Evolutionary conservation across 306 rosid species (phyloP), one percentile per base, ranked within the genome.

Genomic region (Acacia acuminata): DNA sequence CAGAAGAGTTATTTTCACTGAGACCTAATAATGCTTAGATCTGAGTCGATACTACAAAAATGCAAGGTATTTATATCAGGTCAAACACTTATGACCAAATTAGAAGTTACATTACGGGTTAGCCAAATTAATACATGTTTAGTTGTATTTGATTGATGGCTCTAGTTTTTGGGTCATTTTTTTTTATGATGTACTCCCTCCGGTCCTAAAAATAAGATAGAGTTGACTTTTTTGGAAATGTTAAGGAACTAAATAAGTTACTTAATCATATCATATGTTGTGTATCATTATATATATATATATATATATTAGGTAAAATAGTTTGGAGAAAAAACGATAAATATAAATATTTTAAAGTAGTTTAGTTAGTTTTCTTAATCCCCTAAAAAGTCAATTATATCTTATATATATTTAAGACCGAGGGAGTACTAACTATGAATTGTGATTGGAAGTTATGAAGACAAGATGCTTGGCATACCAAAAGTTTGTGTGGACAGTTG

Each of bases 401-500:
- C 32, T 30, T 30, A 30, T 30, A 30, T 30, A 30, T 30, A 30
- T 30, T 30, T 30, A 30, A 2, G 2, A 30, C 32, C 2, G 32
- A 30, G 2, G 1, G 32, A 30, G 2, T 30, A 30, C 1, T 4
- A 3, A 5, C 13, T 25, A 11, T 25, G 36, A 61, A 10, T 24
- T 61, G 4, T 61, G 36, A 61, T 24, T 25, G 7, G 36, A 12
- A 58, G 65, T 58, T n/a, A 22, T 3, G 30, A 22, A 58, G 65
- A 58, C 32, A 58, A 3, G 65, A 9, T 58, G 65, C 30, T 58
- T 58, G 65, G 65, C 65, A 58, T 61, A 12, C 30, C 65, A 56
- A 43, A 47, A 42, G 43, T 43, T 44, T 76, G 42, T 42, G 19
- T 27, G 44, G 68, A 40, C 53, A 72, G 24, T 77, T 51, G 78